phyloP scores from a whole-genome alignment of 2,329 filamentous ascomycete genomes.

The Venturia aucupariae region DNA sequence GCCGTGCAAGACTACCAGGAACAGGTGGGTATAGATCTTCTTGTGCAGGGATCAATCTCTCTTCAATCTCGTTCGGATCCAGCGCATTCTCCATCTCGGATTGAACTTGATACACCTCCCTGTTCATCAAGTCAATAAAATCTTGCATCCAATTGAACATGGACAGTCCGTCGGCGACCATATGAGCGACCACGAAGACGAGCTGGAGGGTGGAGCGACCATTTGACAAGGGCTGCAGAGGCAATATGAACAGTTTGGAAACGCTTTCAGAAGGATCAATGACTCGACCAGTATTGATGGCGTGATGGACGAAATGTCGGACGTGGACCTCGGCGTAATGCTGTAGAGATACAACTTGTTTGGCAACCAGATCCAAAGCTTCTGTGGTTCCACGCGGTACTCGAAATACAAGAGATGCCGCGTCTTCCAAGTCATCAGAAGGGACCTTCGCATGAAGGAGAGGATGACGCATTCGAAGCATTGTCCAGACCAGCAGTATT shows the following conservation, averaged over 20 bases:
- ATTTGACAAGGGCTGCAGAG: conserved; percentile 19
- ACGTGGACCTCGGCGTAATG: conserved; percentile 26
- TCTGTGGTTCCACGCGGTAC: conserved; percentile 22
- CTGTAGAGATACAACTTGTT: conserved; percentile 28
- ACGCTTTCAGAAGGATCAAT: conserved; percentile 29
- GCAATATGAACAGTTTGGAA: conserved; percentile 33
- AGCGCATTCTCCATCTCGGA: conserved; percentile 10
- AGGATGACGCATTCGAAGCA: conserved; percentile 31
- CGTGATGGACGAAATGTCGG: conserved; percentile 33
- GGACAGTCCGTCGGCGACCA: conserved; percentile 37
- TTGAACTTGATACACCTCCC: conserved; percentile 13
- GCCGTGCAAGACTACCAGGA: conserved; percentile 28
- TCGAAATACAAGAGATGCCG: conserved; percentile 26
- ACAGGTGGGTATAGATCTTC: conserved; percentile 38
- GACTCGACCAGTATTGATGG: conserved; percentile 32
- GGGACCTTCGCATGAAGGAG: conserved; percentile 27
- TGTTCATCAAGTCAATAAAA: conserved; percentile 31
- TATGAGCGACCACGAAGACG: conserved; percentile 33
- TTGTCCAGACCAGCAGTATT: conserved; percentile 32
- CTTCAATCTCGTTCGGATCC: conserved; percentile 16
- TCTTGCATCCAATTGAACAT: conserved; percentile 35
- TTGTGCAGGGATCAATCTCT: conserved; percentile 27
- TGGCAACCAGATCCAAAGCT: conserved; percentile 24
- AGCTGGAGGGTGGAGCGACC: conserved; percentile 27
- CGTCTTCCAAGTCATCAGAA: conserved; percentile 15